Percentiles rank a stretch among this genome's conserved stretches.
Conservation (phyloP, 352 stramenopile species). For the Blastocystis sp. region DNA sequence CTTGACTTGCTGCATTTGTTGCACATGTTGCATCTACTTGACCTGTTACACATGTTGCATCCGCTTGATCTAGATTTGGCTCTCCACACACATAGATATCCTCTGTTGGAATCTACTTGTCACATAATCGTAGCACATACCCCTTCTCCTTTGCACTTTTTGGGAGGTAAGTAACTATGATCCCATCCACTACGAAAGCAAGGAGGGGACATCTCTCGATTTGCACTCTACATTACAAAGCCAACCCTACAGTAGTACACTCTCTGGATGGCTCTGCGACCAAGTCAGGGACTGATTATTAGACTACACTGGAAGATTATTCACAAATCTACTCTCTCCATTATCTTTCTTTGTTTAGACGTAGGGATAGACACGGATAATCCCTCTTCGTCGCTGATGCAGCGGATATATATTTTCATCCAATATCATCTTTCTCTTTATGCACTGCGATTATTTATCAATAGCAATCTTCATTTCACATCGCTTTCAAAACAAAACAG, state of each 20-base stretch:
- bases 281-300: background rate
- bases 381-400: too few relatives aligned
- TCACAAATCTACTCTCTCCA: background rate
- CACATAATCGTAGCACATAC: background rate
- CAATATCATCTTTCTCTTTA: too few relatives aligned
- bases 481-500: too few relatives aligned
- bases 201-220: background rate
- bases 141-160: slow-evolving; percentile 50
- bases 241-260: background rate
- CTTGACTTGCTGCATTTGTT: background rate
- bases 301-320: background rate
- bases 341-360: background rate
- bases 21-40: too few relatives aligned
- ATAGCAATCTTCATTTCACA: too few relatives aligned
- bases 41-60: too few relatives aligned
- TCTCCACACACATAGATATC: background rate
- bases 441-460: too few relatives aligned
- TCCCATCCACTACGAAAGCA: slow-evolving; percentile 60
- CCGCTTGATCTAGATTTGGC: background rate
- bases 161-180: slow-evolving; percentile 45
- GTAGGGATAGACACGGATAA: too few relatives aligned
- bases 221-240: background rate
- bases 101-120: background rate
- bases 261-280: background rate
- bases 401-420: too few relatives aligned